Evolutionary conservation across 805 yeast genomes (phyloP), one percentile per base, ranked within the genome.

Genomic region (Candida caryicola): DNA sequence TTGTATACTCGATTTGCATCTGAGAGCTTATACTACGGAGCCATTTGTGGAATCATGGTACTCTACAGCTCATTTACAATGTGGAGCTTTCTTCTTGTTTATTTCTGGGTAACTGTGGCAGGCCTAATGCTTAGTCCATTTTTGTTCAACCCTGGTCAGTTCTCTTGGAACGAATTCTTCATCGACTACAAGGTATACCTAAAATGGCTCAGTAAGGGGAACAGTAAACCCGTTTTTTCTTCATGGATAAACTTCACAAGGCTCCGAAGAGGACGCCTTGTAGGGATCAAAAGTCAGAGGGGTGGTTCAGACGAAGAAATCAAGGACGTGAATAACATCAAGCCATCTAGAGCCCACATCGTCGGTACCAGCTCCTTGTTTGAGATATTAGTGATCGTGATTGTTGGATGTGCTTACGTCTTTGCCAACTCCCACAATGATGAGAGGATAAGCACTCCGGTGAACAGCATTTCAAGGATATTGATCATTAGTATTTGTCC

Each of bases 101-200:
- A 85, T 75, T 82, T 85, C 59, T 83, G 89, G 87, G 69, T 81
- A 6, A 82, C 88, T 0, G 72, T 82, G 18, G 53, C 76, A 12
- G 82, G 88, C 0, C 67, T 85, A 57, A 69, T 82, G 42, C 62
- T 82, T 41, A 81, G 89, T 2, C 93, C 93, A 5, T 82, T 81
- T 49, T 58, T 84, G 29, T 85, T 79, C 63, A 85, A 85, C 54
- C 91, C 93, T 1, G 85, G 83, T 55, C 91, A 85, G 51, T 84
- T 81, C 47, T 73, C 79, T 3, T 78, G 81, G 64, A 64, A 64
- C 6, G 90, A 83, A 45, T 85, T 81, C 54, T 82, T 85, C 51
- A 59, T 81, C 37, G 91, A 85, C 58, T 84, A 84, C 57, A 67
- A 71, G 39, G 71, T 68, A 37, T 79, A 69, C 45, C 58, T 82